Evolutionary conservation across 305 asterid genomes (phyloP).

Genomic region (Solanum hybrid): DNA sequence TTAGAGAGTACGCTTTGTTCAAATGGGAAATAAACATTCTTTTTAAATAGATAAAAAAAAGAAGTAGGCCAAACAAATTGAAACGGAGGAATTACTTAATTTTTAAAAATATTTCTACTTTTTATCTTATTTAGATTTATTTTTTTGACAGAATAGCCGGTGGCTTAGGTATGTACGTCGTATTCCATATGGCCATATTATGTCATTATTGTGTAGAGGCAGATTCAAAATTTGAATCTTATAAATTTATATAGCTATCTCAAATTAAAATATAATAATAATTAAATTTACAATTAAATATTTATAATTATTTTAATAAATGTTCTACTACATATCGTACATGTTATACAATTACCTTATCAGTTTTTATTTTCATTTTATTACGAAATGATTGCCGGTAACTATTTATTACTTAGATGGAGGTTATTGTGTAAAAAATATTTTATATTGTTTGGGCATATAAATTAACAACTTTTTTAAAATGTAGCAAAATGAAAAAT

Average conservation of each 20-base stretch:
- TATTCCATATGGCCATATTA: background rate
- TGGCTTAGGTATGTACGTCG: background rate
- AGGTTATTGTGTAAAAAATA: background rate
- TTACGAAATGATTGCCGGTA: background rate
- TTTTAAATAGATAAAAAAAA: background rate
- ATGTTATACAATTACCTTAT: background rate
- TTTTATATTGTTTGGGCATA: background rate
- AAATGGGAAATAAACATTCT: background rate
- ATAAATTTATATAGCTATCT: background rate
- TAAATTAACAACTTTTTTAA: background rate
- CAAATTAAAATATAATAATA: too few relatives aligned
- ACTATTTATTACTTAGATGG: background rate
- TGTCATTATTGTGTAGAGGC: background rate
- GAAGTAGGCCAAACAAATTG: background rate
- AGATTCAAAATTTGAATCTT: background rate
- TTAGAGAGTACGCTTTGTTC: background rate
- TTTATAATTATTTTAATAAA: too few relatives aligned
- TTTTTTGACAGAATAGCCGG: background rate
- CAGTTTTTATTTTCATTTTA: background rate
- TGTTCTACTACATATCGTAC: background rate
- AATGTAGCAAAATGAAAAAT: background rate
- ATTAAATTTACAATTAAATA: too few relatives aligned
- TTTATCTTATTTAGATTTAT: background rate
- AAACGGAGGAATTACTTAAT: background rate
- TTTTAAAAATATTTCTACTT: background rate